Percentiles rank a stretch among this genome's conserved stretches.
These are phyloP conservation scores for Fusarium beomiforme DNA, from an alignment of 2,329 filamentous ascomycete genomes.

Conservation along the genomic window DNA sequence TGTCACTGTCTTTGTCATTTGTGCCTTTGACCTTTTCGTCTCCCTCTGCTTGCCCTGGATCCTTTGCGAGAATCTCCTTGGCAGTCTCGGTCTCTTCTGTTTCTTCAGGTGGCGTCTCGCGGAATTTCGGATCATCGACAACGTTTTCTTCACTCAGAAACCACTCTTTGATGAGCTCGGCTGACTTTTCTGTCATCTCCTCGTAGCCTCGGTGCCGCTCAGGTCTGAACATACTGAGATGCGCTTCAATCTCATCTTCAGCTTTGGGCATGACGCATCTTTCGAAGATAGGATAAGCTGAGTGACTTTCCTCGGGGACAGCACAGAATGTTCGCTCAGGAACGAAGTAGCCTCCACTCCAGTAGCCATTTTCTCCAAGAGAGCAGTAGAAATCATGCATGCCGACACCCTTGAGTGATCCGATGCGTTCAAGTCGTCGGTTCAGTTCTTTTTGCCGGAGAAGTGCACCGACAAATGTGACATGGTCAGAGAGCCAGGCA, in stretches of 20 bases:
- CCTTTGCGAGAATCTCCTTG: constrained; percentile 38
- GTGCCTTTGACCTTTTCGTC: neutral
- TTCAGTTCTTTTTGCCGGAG: constrained; percentile 78
- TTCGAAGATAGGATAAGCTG: constrained; percentile 55
- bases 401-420: constrained; percentile 69
- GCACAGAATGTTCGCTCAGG: constrained; percentile 84
- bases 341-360: constrained; percentile 68
- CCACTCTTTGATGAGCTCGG: constrained; percentile 68
- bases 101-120: constrained; percentile 52
- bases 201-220: constrained; percentile 72
- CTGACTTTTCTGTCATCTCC: constrained; percentile 68
- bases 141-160: constrained; percentile 57
- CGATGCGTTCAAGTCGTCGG: constrained; percentile 71
- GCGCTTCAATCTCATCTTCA: constrained; percentile 77
- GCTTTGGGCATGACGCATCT: constrained; percentile 71
- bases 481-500: constrained; percentile 81
- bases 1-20: constrained; percentile 5
- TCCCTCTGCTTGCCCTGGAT: constrained; percentile 26
- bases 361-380: constrained; percentile 76
- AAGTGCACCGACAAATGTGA: constrained; percentile 86
- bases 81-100: constrained; percentile 43
- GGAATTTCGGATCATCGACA: constrained; percentile 58
- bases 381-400: constrained; percentile 81
- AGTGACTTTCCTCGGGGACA: constrained; percentile 64
- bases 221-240: constrained; percentile 72